These are phyloP conservation scores for Phytophthora cactorum DNA, from an alignment of 352 stramenopile species.

Conservation along the genomic window DNA sequence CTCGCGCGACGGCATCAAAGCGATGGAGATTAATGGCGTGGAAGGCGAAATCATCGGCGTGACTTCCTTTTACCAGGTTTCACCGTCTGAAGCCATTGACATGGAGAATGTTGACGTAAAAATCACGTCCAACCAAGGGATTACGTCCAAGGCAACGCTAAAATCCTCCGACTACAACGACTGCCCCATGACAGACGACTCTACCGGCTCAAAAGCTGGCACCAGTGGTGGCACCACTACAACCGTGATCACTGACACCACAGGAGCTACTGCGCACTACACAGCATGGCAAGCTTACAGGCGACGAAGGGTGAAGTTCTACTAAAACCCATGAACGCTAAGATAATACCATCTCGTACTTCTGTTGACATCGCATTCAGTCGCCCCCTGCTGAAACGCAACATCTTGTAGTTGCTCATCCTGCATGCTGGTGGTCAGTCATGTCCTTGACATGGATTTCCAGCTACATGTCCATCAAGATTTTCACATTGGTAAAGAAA, in stretches of 20 bases:
- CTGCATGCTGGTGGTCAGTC: too few species aligned
- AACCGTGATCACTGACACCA: conserved; percentile 41
- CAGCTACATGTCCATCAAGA: too few species aligned
- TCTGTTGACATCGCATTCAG: too few species aligned
- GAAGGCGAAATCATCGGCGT: conserved; percentile 68
- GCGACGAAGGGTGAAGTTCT: conserved; percentile 38
- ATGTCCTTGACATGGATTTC: too few species aligned
- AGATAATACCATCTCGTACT: background rate
- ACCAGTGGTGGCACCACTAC: conserved; percentile 23
- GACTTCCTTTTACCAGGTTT: conserved; percentile 90
- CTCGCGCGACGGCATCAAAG: conserved; percentile 50
- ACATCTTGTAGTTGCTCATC: too few species aligned
- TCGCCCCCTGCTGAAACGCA: too few species aligned
- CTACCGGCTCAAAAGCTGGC: conserved; percentile 17
- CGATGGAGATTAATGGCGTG: conserved; percentile 55
- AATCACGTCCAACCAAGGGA: conserved; percentile 85
- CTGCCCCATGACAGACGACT: conserved; percentile 47
- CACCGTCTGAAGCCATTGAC: conserved; percentile 39
- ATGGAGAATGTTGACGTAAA: conserved; percentile 77
- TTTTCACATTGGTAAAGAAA: too few species aligned
- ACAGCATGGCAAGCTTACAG: conserved; percentile 50
- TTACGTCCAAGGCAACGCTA: conserved; percentile 86
- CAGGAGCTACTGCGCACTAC: conserved; percentile 38
- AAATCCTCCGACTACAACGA: conserved; percentile 41
- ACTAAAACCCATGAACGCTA: conserved; percentile 19